Percentiles rank a stretch among this genome's conserved stretches.
Conservation (phyloP, 352 stramenopile genomes). For the Blastocystis sp. region DNA sequence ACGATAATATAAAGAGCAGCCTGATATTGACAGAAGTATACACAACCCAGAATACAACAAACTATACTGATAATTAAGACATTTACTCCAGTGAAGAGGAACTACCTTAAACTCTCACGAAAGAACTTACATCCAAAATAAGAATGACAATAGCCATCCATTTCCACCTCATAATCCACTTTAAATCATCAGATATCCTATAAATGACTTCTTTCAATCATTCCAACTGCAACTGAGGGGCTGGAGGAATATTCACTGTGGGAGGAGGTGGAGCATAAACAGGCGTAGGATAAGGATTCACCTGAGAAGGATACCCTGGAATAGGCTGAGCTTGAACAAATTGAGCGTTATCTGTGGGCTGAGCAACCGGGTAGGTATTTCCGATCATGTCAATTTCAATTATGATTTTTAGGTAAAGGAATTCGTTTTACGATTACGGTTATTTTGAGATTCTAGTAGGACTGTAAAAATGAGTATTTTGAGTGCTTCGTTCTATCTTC, state of each 20-base stretch:
- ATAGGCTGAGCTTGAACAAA: too few relatives aligned
- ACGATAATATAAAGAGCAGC: neutral
- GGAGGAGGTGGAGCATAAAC: too few relatives aligned
- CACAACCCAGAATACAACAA: neutral
- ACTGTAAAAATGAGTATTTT: neutral
- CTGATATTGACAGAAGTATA: neutral
- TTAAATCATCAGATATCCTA: neutral
- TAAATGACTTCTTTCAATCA: neutral
- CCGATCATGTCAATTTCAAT: too few relatives aligned
- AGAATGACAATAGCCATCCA: neutral
- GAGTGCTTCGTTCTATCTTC: neutral
- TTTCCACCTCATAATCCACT: neutral
- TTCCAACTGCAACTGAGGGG: neutral
- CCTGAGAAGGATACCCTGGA: too few relatives aligned
- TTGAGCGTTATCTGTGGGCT: too few relatives aligned
- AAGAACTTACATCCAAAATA: neutral
- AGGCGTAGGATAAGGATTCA: too few relatives aligned
- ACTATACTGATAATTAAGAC: neutral
- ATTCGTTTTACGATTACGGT: neutral
- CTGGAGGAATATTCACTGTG: too few relatives aligned
- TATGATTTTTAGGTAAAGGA: too few relatives aligned
- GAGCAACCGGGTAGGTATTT: too few relatives aligned
- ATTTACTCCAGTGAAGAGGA: neutral
- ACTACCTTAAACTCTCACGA: neutral
- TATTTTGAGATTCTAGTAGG: neutral